phyloP scores from a whole-genome alignment of 805 yeast genomes.

The Candida boleticola region DNA sequence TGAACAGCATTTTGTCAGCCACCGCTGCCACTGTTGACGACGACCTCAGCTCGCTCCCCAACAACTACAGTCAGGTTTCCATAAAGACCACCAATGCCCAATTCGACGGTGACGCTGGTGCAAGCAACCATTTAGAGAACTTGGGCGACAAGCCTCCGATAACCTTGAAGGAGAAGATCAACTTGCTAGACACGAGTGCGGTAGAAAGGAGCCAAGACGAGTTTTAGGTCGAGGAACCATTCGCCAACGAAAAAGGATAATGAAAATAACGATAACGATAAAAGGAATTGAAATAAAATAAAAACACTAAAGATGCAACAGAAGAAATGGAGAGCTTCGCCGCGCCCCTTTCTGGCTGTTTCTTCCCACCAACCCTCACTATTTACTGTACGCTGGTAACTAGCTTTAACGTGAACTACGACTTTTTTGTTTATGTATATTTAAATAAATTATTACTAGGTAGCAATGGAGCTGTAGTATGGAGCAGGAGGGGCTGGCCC shows the following conservation, averaged over 20 bases:
- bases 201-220: constrained; percentile 3
- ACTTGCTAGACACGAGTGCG: constrained; percentile 32
- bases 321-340: not conserved
- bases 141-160: constrained; percentile 35
- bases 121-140: constrained; percentile 1
- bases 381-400: no score
- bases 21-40: constrained; percentile 3
- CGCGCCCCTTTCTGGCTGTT: no score
- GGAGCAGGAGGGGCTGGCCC: no score
- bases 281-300: not conserved
- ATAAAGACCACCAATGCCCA: constrained; percentile 28
- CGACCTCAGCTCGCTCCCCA: constrained; percentile 4
- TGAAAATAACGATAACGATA: not conserved
- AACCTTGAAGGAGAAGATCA: constrained; percentile 44
- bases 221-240: constrained; percentile 4
- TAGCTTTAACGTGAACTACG: no score
- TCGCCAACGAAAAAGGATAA: not conserved
- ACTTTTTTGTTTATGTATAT: no score
- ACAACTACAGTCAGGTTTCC: constrained; percentile 16
- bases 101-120: constrained; percentile 25
- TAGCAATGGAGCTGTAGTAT: no score
- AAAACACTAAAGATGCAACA: not conserved
- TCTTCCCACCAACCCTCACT: no score
- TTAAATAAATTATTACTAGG: no score
- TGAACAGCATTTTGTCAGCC: not conserved